Percentiles rank a stretch among this genome's conserved stretches.
Conservation (phyloP, 2,329 filamentous ascomycete species). For the Hypoxylon rubiginosum region DNA sequence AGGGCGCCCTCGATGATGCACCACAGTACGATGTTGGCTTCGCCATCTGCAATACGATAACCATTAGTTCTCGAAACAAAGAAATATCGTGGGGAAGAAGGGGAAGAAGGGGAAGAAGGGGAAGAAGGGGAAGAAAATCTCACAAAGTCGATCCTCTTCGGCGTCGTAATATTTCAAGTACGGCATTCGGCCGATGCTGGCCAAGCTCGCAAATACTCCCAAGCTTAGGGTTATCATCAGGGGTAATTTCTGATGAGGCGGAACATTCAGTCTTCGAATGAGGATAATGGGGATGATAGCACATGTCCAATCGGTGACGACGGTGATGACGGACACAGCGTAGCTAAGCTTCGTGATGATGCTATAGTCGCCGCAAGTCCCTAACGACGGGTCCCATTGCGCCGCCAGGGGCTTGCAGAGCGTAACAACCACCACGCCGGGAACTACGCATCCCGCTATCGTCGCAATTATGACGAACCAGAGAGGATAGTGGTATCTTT, state of each 20-base stretch:
- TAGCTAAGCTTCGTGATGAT: conserved; percentile 16
- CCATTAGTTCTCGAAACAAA: not conserved
- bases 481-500: conserved; percentile 17
- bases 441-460: conserved; percentile 15
- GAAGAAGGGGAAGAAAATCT: not conserved
- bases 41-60: not conserved
- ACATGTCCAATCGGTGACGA: conserved; percentile 14
- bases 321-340: conserved; percentile 17
- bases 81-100: not conserved
- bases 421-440: conserved; percentile 14
- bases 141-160: conserved; percentile 13
- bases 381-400: conserved; percentile 16
- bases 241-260: conserved; percentile 14
- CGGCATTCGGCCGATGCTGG: conserved; percentile 21
- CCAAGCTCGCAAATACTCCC: conserved; percentile 14
- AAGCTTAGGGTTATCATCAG: conserved; percentile 16
- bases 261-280: conserved; percentile 11
- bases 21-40: conserved; percentile 13
- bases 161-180: conserved; percentile 14
- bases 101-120: too few species aligned
- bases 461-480: conserved; percentile 21
- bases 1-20: conserved; percentile 17
- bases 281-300: conserved; percentile 12
- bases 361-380: conserved; percentile 19
- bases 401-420: conserved; percentile 14